Base-by-base conservation (phyloP, 2,329 filamentous ascomycete genomes). In the Penicillium freii region DNA sequence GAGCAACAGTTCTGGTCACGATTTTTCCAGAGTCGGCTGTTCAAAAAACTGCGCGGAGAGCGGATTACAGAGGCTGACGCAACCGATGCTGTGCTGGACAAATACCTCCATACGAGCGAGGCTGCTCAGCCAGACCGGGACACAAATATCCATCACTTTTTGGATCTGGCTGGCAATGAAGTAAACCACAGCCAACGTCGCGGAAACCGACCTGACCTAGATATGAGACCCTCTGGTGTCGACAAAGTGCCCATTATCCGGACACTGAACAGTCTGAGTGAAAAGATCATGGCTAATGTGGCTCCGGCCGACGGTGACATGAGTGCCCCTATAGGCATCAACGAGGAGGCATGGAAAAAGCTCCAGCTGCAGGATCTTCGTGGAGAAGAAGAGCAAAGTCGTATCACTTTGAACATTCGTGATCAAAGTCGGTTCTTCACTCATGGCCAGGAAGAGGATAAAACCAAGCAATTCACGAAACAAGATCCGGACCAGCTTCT, bases 151-250 rank as follows among this genome's bases (percentile, higher is more conserved):
- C 92, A 94, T 0, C 87, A 92, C 66, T 92, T 95, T 62, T 92
- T 99, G 65, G 90, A 99, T 71, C 76, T 99, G 27, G 91, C 93
- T 70, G 94, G 89, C 31, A 99, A 99, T 69, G 94, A 97, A 75
- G 90, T 94, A 73, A 93, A 99, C 68, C 87, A 96, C 73, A 95
- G 92, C 65, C 90, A 92, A 52, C 85, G 88, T 68, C 87, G 83
- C 67, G 94, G 94, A 49, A 97, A 99, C 72, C 83, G 88, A 51
- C 91, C 93, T 54, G 92, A 97, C 71, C 78, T 89, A 36, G 94
- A 95, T 63, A 97, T 97, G 91, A 84, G 91, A 34, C 91, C 92
- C 2, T 82, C 81, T 2, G 82, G 86, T 11, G 78, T 84, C 46
- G 85, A 88, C 45, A 93, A 94, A 70, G 87, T 94, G 2, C 92